Percentiles rank a stretch among this genome's conserved stretches.
Evolutionary conservation across 2,329 filamentous ascomycete genomes (phyloP).

Genomic region (Diaporthe amygdali): DNA sequence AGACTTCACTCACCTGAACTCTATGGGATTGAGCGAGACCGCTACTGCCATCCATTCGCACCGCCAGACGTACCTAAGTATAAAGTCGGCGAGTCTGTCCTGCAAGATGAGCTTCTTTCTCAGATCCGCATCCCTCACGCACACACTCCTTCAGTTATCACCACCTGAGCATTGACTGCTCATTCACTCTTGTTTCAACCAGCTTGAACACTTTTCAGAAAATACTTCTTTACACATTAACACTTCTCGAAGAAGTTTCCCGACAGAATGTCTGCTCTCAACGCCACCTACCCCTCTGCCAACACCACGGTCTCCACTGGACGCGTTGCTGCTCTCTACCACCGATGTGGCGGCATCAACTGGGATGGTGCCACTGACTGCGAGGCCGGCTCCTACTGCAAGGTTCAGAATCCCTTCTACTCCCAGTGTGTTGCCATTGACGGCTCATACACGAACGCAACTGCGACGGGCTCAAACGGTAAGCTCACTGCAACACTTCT

Average conservation of each 20-base stretch:
- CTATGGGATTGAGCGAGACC: background rate
- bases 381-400: background rate
- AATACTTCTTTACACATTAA: background rate
- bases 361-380: background rate
- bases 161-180: background rate
- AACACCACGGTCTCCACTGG: background rate
- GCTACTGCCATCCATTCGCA: background rate
- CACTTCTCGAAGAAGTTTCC: background rate
- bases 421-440: background rate
- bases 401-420: background rate
- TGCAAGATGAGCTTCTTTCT: background rate
- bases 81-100: background rate
- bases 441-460: background rate
- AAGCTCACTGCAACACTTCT: background rate
- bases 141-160: background rate
- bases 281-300: background rate
- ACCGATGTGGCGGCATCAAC: background rate
- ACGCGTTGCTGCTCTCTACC: background rate
- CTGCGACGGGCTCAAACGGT: background rate
- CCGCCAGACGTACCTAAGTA: background rate
- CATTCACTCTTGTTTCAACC: background rate
- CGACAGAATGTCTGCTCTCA: background rate
- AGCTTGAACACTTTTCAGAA: background rate
- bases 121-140: background rate
- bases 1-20: conserved; percentile 9